A percentile compares a stretch with the other conserved stretches of the same genome.
phyloP scores from a whole-genome alignment of 2,329 filamentous ascomycete species.

The Colletotrichum spinosum region DNA sequence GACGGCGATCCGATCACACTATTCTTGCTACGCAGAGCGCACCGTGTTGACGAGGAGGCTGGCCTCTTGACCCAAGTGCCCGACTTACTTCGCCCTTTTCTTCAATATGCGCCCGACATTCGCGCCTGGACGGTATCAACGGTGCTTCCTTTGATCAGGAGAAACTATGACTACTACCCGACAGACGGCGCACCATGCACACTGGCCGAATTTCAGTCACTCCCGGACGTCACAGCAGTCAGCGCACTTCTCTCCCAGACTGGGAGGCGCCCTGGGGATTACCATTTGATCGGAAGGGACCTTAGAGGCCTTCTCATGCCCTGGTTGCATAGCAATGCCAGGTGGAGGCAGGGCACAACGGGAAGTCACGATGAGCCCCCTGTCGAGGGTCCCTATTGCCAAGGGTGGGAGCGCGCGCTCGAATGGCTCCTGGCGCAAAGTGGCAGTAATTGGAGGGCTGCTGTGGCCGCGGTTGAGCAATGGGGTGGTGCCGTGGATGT shows the following conservation, averaged over 20 bases:
- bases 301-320: conserved; percentile 76
- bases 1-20: conserved; percentile 67
- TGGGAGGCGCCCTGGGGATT: conserved; percentile 52
- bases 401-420: conserved; percentile 77
- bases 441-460: conserved; percentile 69
- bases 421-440: conserved; percentile 75
- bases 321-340: conserved; percentile 76
- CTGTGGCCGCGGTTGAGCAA: conserved; percentile 72
- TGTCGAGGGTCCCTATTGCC: conserved; percentile 51
- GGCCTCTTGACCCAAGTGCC: conserved; percentile 78
- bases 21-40: conserved; percentile 76
- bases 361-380: conserved; percentile 35
- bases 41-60: conserved; percentile 77
- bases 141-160: conserved; percentile 75
- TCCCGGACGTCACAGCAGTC: conserved; percentile 70
- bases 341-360: conserved; percentile 57
- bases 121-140: conserved; percentile 77
- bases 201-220: conserved; percentile 71
- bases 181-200: conserved; percentile 60
- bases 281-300: conserved; percentile 68
- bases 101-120: conserved; percentile 70
- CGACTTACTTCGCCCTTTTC: conserved; percentile 75
- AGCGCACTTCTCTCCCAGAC: conserved; percentile 71
- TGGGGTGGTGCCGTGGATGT: conserved; percentile 81
- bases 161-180: conserved; percentile 78